phyloP scores from a whole-genome alignment of 1,284 basidiomycete species.

The Puccinia triticina region DNA sequence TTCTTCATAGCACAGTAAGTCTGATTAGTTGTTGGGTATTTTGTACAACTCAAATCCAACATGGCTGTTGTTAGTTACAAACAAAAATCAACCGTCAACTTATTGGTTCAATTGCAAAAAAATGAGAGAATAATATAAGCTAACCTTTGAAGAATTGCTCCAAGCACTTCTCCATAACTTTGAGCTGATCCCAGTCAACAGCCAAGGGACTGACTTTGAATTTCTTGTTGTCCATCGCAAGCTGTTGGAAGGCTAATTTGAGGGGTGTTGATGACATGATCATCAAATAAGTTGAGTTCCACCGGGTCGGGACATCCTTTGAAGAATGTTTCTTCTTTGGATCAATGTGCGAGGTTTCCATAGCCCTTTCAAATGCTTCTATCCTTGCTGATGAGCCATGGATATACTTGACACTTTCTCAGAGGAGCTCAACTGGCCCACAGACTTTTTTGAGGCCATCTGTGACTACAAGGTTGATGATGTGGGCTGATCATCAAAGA shows the following conservation, averaged over 20 bases:
- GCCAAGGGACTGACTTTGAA: neutral
- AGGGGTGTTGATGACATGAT: neutral
- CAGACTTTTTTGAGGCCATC: no score
- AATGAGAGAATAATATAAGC: neutral
- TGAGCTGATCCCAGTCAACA: neutral
- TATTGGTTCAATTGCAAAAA: neutral
- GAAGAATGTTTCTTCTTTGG: no score
- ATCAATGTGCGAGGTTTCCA: neutral
- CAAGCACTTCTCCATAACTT: neutral
- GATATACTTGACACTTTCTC: no score
- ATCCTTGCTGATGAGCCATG: neutral
- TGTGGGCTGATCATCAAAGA: no score
- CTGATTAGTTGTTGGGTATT: neutral
- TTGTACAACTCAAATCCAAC: neutral
- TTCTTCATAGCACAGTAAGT: neutral
- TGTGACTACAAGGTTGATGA: no score
- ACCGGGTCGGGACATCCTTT: no score
- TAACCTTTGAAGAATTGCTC: constrained; percentile 2
- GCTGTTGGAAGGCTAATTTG: constrained; percentile 10
- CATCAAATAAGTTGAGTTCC: no score
- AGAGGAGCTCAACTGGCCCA: no score
- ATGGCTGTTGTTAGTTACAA: neutral
- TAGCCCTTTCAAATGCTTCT: neutral
- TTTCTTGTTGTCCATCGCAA: neutral
- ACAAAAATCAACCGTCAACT: neutral